phyloP scores from a whole-genome alignment of 1,284 basidiomycete genomes.

The Schizopora paradoxa region DNA sequence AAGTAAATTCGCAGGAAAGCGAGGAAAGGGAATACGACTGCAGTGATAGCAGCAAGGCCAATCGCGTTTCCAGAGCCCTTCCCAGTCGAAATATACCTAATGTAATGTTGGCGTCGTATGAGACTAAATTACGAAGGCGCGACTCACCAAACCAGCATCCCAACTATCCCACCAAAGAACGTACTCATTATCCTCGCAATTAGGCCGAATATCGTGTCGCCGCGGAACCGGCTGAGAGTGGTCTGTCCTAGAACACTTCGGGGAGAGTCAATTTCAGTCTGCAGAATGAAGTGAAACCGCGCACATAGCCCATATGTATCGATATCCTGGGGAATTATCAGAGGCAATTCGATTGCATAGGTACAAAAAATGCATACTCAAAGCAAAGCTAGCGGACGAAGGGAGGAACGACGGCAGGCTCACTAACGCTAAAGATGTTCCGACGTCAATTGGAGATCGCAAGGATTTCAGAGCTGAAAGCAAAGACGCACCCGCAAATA shows the following conservation, averaged over 20 bases:
- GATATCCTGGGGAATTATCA: conserved; percentile 25
- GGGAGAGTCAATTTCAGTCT: conserved; percentile 5
- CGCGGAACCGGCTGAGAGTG: conserved; percentile 62
- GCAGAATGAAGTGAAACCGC: conserved; percentile 19
- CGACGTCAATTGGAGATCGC: conserved; percentile 6
- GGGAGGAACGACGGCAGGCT: conserved; percentile 52
- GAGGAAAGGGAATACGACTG: conserved; percentile 66
- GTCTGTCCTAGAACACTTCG: conserved; percentile 67
- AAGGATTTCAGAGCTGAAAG: conserved; percentile 3
- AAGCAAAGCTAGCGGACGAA: conserved; percentile 51
- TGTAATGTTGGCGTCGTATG: conserved; percentile 26
- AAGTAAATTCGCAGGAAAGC: conserved; percentile 67
- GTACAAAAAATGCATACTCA: conserved; percentile 37
- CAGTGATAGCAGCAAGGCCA: conserved; percentile 65
- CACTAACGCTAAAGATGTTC: conserved; percentile 46
- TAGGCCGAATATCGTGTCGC: conserved; percentile 71
- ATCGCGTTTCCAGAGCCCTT: conserved; percentile 62
- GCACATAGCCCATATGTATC: conserved; percentile 40
- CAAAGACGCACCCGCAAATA: conserved; percentile 46
- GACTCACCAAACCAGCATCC: conserved; percentile 62
- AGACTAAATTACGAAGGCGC: not conserved
- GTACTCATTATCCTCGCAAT: conserved; percentile 60
- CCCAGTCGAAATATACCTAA: conserved; percentile 70
- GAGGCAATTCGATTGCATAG: conserved; percentile 8
- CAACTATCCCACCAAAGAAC: conserved; percentile 63